Evolutionary conservation across 1,284 basidiomycete species (phyloP).

Genomic region (Pulchroboletus neoregius): DNA sequence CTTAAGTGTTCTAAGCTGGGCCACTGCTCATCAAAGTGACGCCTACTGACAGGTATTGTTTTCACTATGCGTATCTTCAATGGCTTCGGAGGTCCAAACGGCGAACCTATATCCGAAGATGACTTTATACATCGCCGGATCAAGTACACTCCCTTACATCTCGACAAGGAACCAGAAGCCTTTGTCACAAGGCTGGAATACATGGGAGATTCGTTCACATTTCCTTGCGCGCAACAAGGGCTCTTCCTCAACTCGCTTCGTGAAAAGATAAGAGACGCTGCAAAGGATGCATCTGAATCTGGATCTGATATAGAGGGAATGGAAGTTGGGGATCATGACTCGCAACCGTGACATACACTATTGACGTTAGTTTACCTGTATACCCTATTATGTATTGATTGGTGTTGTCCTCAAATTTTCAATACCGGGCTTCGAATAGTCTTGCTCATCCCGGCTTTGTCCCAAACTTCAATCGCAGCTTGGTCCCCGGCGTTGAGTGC

Average conservation of each 20-base stretch:
- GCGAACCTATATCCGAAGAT: slow-evolving; percentile 34
- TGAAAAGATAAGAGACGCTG: slow-evolving; percentile 43
- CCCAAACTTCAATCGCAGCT: slow-evolving; percentile 49
- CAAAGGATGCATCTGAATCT: slow-evolving; percentile 32
- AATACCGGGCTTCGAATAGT: background rate
- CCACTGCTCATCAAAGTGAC: slow-evolving; percentile 3
- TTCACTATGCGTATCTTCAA: slow-evolving; percentile 54
- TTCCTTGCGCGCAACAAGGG: slow-evolving; percentile 58
- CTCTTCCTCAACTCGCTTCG: slow-evolving; percentile 59
- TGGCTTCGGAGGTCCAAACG: slow-evolving; percentile 32
- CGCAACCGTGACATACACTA: slow-evolving; percentile 7
- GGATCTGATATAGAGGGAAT: slow-evolving; percentile 31
- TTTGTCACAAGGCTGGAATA: slow-evolving; percentile 58
- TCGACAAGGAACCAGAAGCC: slow-evolving; percentile 55
- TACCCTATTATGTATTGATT: slow-evolving; percentile 22
- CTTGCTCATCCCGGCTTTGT: slow-evolving; percentile 36
- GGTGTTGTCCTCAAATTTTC: background rate
- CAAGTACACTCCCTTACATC: slow-evolving; percentile 58
- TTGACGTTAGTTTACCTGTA: slow-evolving; percentile 10
- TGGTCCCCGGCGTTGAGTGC: slow-evolving; percentile 45
- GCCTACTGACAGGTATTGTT: slow-evolving; percentile 45
- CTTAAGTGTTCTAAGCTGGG: background rate
- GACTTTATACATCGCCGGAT: slow-evolving; percentile 41
- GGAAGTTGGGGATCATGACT: slow-evolving; percentile 22
- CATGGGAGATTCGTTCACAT: slow-evolving; percentile 60